Conservation (phyloP, 106 monocot species). For the Acorus calamus region DNA sequence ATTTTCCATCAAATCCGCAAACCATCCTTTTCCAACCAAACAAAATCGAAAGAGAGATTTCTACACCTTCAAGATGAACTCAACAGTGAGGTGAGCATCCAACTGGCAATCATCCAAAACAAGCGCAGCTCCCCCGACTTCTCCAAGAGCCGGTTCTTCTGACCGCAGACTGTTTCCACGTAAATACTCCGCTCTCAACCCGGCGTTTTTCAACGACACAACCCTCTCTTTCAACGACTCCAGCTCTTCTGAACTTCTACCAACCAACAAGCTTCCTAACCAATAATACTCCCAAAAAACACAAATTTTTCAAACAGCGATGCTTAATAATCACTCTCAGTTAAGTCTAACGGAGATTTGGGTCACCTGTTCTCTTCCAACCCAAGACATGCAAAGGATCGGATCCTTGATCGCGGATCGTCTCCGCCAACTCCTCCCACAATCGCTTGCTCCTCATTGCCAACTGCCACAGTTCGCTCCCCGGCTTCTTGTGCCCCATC, state of each 20-base stretch:
- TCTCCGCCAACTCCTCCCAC: slow-evolving; percentile 71
- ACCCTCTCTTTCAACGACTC: slow-evolving; percentile 53
- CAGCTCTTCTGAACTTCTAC: slow-evolving; percentile 50
- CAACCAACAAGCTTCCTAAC: slow-evolving; percentile 85
- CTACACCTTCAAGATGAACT: slow-evolving; percentile 59
- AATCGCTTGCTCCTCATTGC: slow-evolving; percentile 54
- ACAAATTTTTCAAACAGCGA: too few relatives aligned
- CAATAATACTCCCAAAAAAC: too few relatives aligned
- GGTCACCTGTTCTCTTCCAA: slow-evolving; percentile 9
- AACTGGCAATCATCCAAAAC: slow-evolving; percentile 76
- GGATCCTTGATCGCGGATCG: slow-evolving; percentile 22
- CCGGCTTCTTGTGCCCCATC: slow-evolving; percentile 65
- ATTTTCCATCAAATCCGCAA: too few relatives aligned
- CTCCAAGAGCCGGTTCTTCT: slow-evolving; percentile 61
- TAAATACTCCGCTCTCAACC: slow-evolving; percentile 60
- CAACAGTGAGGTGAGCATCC: slow-evolving; percentile 57
- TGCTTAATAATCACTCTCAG: too few relatives aligned
- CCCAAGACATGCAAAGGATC: slow-evolving; percentile 29
- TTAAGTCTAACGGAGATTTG: too few relatives aligned
- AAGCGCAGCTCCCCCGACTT: slow-evolving; percentile 54
- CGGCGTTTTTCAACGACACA: slow-evolving; percentile 35
- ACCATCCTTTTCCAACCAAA: too few relatives aligned
- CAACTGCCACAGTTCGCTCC: slow-evolving; percentile 60
- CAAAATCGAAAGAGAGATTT: not conserved
- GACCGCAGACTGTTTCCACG: slow-evolving; percentile 28